Conservation (phyloP, 163 green algal genomes). For the Chloromonas sp. region DNA sequence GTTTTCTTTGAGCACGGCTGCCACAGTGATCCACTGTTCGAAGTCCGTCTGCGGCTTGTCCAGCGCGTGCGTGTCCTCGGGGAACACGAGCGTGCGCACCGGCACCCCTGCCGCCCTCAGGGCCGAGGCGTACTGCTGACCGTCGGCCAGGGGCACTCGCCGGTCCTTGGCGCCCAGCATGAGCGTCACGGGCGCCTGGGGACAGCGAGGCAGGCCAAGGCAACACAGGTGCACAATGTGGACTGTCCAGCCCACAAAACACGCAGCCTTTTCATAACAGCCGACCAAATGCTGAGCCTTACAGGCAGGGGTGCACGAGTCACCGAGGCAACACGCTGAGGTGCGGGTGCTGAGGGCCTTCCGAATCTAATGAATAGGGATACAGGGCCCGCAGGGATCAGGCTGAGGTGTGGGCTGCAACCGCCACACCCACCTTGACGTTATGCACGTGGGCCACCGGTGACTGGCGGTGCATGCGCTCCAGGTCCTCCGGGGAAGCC, state of each 20-base stretch:
- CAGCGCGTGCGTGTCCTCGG: slow-evolving; percentile 83
- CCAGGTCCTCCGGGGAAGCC: slow-evolving; percentile 45
- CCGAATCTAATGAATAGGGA: too few species aligned
- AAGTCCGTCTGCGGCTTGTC: slow-evolving; percentile 90
- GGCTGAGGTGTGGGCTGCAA: background rate
- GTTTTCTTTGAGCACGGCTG: slow-evolving; percentile 74
- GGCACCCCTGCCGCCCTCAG: slow-evolving; percentile 31
- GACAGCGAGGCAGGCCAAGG: background rate
- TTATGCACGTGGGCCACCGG: slow-evolving; percentile 64
- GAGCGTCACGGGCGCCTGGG: slow-evolving; percentile 70
- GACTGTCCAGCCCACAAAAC: background rate
- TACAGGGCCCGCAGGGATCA: too few species aligned
- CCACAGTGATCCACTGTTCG: slow-evolving; percentile 78
- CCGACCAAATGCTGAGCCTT: too few species aligned
- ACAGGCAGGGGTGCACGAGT: too few species aligned
- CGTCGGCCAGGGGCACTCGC: slow-evolving; percentile 47
- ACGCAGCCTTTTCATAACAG: too few species aligned
- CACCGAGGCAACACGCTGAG: too few species aligned
- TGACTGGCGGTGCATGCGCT: slow-evolving; percentile 55
- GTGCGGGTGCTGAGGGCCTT: too few species aligned
- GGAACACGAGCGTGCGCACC: slow-evolving; percentile 53
- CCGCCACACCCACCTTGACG: slow-evolving; percentile 29
- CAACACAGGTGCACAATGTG: background rate
- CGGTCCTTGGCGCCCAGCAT: slow-evolving; percentile 78
- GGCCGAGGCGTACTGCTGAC: slow-evolving; percentile 53